Evolutionary conservation across 2,329 filamentous ascomycete species (phyloP), one percentile per base, ranked within the genome.

Genomic region (Fusarium sp.): DNA sequence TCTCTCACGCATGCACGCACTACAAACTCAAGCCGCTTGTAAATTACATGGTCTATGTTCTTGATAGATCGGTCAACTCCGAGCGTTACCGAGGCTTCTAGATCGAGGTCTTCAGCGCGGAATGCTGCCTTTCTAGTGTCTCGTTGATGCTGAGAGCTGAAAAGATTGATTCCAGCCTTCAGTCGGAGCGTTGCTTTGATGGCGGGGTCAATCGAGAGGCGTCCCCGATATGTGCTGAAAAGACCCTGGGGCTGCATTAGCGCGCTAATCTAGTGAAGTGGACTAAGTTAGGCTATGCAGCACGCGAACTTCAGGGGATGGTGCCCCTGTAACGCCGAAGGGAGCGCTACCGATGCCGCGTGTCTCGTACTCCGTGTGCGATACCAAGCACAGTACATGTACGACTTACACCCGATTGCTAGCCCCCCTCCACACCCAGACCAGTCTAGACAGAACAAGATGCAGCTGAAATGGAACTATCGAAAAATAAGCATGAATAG

Each of bases 381-480:
- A 44, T 44, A 32, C 22, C 0, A 44, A 56, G 52, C 52, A 56
- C 52, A 56, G 52, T 56, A 56, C 52, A 56, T 56, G 26, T 20
- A 22, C 4, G 38, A 56, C 52, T 44, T 56, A 44, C 26, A 32
- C 52, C 26, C 12, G 8, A 56, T 24, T 44, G 2, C 3, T 56
- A 24, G 38, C 6, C 8, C 20, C 15, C 38, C 22, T 44, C 38
- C 38, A 44, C 52, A 44, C 12, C 52, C 26, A 44, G 52, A 44
- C 38, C 26, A 44, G 38, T 56, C 52, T 56, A 56, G 52, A 56
- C 52, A 44, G 52, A 56, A 56, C 38, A 56, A 44, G 52, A 56
- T 32, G 52, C 52, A 44, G 52, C 52, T 56, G 52, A 56, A 56
- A 56, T 56, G 52, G 26, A 44, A 56, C 52, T 56, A 56, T 56